Percentiles rank a stretch among this genome's conserved stretches.
Conservation (phyloP, 1,284 basidiomycete genomes). For the Coniferiporia sulphurascens region DNA sequence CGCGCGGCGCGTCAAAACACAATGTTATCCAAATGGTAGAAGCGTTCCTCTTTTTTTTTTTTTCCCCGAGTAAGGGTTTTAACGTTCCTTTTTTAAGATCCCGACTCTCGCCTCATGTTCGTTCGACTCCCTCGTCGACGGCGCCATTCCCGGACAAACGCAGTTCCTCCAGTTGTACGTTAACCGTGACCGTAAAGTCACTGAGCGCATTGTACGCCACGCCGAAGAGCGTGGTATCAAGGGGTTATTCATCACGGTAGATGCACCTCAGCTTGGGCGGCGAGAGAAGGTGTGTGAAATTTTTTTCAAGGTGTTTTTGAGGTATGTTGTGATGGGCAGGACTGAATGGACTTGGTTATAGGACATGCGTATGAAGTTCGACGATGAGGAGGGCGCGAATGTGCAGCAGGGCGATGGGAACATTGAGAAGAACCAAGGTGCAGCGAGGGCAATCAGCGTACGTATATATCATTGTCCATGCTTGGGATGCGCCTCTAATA, state of each 20-base stretch:
- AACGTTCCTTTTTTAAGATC: constrained; percentile 47
- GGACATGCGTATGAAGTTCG: constrained; percentile 97
- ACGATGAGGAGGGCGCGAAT: constrained; percentile 77
- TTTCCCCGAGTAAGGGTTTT: background rate
- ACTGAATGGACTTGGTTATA: constrained; percentile 26
- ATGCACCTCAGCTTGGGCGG: constrained; percentile 88
- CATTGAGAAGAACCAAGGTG: constrained; percentile 84
- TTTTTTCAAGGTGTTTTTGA: background rate
- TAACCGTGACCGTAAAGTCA: constrained; percentile 79
- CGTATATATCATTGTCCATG: constrained; percentile 24
- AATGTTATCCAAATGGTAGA: constrained; percentile 85
- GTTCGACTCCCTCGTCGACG: constrained; percentile 88
- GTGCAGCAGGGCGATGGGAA: constrained; percentile 56
- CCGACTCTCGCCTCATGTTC: constrained; percentile 86
- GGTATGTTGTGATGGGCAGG: background rate
- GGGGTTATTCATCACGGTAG: constrained; percentile 86
- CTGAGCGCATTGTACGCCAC: constrained; percentile 78
- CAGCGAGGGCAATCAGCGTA: constrained; percentile 90
- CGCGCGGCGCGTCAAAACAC: constrained; percentile 76
- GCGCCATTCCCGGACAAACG: constrained; percentile 64
- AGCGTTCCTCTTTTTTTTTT: background rate
- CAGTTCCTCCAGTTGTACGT: constrained; percentile 87
- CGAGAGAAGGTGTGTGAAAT: constrained; percentile 62
- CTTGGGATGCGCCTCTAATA: background rate
- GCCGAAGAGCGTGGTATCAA: constrained; percentile 84